These are phyloP conservation scores for Teratosphaeria viscida DNA, from an alignment of 2,329 filamentous ascomycete species.

Conservation along the genomic window DNA sequence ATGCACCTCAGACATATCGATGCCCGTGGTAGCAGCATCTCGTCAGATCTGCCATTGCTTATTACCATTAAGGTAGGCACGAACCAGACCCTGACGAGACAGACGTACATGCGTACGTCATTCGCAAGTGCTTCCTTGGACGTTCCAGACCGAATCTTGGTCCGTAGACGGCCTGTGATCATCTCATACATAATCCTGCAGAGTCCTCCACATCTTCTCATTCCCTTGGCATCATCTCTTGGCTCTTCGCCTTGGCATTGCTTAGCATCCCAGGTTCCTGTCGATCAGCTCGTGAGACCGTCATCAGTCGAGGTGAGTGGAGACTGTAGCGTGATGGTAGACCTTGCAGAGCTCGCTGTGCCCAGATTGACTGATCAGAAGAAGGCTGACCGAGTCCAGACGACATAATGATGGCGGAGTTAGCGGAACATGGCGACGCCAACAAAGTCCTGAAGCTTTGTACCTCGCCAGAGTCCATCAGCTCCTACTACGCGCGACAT, in stretches of 20 bases:
- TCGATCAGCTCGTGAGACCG: background rate
- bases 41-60: background rate
- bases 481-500: constrained; percentile 15
- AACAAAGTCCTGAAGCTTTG: constrained; percentile 7
- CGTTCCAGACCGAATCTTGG: background rate
- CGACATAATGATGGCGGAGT: background rate
- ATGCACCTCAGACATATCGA: too few species aligned
- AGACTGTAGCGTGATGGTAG: background rate
- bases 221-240: background rate
- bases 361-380: background rate
- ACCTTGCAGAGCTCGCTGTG: background rate
- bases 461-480: constrained; percentile 13
- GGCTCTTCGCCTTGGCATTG: background rate
- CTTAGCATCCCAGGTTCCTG: background rate
- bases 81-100: background rate
- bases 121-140: background rate
- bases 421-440: background rate
- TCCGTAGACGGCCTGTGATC: background rate
- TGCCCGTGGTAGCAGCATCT: too few species aligned
- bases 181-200: background rate
- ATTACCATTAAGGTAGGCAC: background rate
- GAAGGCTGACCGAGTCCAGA: background rate
- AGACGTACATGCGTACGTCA: background rate
- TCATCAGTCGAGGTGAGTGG: background rate
- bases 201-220: background rate